Percentiles rank a stretch among this genome's conserved stretches.
These are phyloP conservation scores for Danielia oregonensis DNA, from an alignment of 805 yeast species.

Conservation along the genomic window DNA sequence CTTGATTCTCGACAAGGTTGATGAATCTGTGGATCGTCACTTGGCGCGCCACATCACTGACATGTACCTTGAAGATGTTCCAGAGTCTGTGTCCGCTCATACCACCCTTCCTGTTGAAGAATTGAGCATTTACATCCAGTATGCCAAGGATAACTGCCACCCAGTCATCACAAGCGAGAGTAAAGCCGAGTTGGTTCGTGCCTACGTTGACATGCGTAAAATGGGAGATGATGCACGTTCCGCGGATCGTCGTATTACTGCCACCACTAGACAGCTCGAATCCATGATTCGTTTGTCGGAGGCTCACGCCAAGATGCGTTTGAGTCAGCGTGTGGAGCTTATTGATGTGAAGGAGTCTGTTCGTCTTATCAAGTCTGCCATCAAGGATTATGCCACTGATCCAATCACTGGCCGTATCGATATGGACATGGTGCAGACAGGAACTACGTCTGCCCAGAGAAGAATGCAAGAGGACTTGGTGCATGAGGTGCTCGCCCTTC, in stretches of 20 bases:
- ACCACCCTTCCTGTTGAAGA: conserved; percentile 84
- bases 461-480: conserved; percentile 68
- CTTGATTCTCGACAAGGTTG: conserved; percentile 87
- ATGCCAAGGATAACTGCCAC: conserved; percentile 79
- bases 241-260: conserved; percentile 88
- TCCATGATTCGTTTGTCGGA: conserved; percentile 92
- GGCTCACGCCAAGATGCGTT: conserved; percentile 96
- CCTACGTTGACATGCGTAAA: conserved; percentile 91
- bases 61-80: conserved; percentile 86
- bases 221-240: conserved; percentile 88
- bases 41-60: conserved; percentile 87
- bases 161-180: conserved; percentile 83
- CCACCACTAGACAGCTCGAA: conserved; percentile 96
- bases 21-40: conserved; percentile 77
- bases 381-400: conserved; percentile 97
- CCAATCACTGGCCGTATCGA: conserved; percentile 96
- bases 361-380: conserved; percentile 86
- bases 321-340: conserved; percentile 65
- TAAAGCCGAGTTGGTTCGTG: conserved; percentile 76
- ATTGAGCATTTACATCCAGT: conserved; percentile 83
- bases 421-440: conserved; percentile 96
- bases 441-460: conserved; percentile 85
- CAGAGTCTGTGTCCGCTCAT: conserved; percentile 61
- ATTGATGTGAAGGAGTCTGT: conserved; percentile 92
- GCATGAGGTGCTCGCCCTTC: conserved; percentile 52